Base-by-base conservation (phyloP, 768 basidiomycete species). In the Pulveroboletus ravenelii region DNA sequence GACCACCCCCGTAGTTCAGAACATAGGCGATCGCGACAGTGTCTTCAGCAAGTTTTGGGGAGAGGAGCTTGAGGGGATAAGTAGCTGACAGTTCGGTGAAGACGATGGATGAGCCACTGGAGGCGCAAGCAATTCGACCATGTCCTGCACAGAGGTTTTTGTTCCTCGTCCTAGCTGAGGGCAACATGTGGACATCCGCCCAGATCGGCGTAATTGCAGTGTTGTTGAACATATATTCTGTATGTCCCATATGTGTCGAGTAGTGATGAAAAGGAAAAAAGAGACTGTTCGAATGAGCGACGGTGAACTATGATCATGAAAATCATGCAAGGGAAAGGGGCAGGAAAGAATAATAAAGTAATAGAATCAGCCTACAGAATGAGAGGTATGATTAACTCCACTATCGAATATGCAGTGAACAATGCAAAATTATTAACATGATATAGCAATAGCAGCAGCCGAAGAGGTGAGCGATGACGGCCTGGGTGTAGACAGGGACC, bases 1-100 rank as follows among this genome's bases (percentile, higher is more conserved):
- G 76, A 3, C 94, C 94, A 10, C 94, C 94, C 0, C 94, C 94
- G 58, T 97, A 98, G 32, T 82, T 84, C 51, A 97, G 65, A 15
- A 89, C 73, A 59, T 96, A 97, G 15, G 82, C 83, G 44, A 89
- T 70, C 10, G 80, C 87, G 30, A 90, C 74, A 5, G 72, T 66
- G 29, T 73, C 69, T 35, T 71, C 69, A 35, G 69, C 55, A 10
- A 81, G 69, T 42, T 76, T 76, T 2, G 92, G 90, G 3, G 92
- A 85, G 49, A 94, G 72, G 31, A 96, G 80, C 65, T 95, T 95
- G 59, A 96, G 74, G 9, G 93, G 93, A 63, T 95, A 96, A 2
- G 83, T 76, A 8, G 84, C 87, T 10, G 84, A 83, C 15, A 93
- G 74, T 58, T 89, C 80, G 0, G 85, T 78, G 62, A 95, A 87